A percentile compares a stretch with the other conserved stretches of the same genome.
phyloP scores from a whole-genome alignment of 345 rosid genomes.

The Noccaea bulbosa region DNA sequence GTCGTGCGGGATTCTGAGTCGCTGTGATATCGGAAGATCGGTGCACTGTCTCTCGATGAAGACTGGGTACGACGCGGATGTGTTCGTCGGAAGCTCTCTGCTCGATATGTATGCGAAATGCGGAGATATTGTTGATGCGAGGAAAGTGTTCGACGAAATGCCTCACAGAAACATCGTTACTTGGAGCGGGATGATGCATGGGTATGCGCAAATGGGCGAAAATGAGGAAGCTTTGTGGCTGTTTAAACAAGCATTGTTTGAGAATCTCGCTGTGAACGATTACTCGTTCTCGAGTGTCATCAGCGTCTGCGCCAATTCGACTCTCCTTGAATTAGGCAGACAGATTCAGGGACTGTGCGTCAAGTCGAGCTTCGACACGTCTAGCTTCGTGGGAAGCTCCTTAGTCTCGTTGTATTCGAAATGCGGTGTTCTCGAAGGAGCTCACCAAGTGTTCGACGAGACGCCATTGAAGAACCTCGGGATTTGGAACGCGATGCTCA shows the following conservation, averaged over 20 bases:
- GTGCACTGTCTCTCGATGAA: slow-evolving; percentile 66
- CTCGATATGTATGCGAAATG: slow-evolving; percentile 90
- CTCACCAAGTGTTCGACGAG: slow-evolving; percentile 62
- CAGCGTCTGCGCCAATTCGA: slow-evolving; percentile 72
- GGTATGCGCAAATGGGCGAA: slow-evolving; percentile 75
- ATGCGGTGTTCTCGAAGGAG: slow-evolving; percentile 74
- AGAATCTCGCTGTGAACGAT: slow-evolving; percentile 73
- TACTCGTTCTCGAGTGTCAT: slow-evolving; percentile 77
- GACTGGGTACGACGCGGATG: slow-evolving; percentile 64
- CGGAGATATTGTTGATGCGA: slow-evolving; percentile 58
- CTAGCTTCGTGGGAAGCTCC: slow-evolving; percentile 79
- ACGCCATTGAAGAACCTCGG: slow-evolving; percentile 66
- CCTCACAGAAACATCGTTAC: slow-evolving; percentile 83
- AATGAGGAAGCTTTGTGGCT: slow-evolving; percentile 68
- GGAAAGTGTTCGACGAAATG: slow-evolving; percentile 84
- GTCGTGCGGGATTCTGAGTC: slow-evolving; percentile 69
- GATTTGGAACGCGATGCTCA: slow-evolving; percentile 88
- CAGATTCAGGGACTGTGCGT: slow-evolving; percentile 83
- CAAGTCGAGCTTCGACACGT: slow-evolving; percentile 68
- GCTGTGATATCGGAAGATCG: slow-evolving; percentile 61
- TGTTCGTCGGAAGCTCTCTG: slow-evolving; percentile 81
- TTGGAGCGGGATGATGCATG: slow-evolving; percentile 94
- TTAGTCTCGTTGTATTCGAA: slow-evolving; percentile 79
- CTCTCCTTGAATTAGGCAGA: slow-evolving; percentile 79
- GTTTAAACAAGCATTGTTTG: slow-evolving; percentile 65